Conservation (phyloP, 2,329 filamentous ascomycete genomes). For the Rutstroemia sp. region DNA sequence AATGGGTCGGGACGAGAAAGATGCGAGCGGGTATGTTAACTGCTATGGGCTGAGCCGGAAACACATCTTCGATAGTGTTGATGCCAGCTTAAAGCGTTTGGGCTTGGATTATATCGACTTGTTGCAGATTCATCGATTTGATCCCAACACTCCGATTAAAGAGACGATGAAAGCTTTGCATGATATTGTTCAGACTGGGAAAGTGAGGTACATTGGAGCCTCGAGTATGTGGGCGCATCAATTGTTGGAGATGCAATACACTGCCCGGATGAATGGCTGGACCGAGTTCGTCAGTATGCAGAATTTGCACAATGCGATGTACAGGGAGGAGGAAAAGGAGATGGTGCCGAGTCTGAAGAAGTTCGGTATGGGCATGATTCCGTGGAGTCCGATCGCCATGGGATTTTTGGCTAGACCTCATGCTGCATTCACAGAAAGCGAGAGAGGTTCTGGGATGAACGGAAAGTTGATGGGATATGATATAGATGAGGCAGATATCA, state of each 20-base stretch:
- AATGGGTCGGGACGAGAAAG: constrained; percentile 21
- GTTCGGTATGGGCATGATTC: constrained; percentile 32
- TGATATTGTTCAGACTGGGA: constrained; percentile 49
- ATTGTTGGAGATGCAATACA: constrained; percentile 34
- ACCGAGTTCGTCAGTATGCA: constrained; percentile 56
- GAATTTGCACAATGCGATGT: constrained; percentile 48
- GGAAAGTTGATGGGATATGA: constrained; percentile 13
- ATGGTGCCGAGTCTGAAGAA: constrained; percentile 23
- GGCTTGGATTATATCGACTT: constrained; percentile 41
- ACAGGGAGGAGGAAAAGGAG: constrained; percentile 49
- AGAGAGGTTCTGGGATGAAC: constrained; percentile 10
- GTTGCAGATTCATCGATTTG: constrained; percentile 52
- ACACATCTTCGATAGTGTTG: constrained; percentile 58
- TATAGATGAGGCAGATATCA: constrained; percentile 20
- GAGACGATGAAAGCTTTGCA: constrained; percentile 55
- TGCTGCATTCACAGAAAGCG: constrained; percentile 11
- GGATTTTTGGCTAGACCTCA: constrained; percentile 21
- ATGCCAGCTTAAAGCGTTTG: constrained; percentile 46
- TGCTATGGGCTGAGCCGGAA: constrained; percentile 50
- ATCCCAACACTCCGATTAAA: constrained; percentile 41
- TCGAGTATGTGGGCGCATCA: constrained; percentile 31
- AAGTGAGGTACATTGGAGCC: constrained; percentile 43
- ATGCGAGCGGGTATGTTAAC: constrained; percentile 37
- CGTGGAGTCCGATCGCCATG: constrained; percentile 32
- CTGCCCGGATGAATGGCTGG: constrained; percentile 39